Conservation (phyloP, 2,329 filamentous ascomycete genomes). For the Colletotrichum plurivorum region DNA sequence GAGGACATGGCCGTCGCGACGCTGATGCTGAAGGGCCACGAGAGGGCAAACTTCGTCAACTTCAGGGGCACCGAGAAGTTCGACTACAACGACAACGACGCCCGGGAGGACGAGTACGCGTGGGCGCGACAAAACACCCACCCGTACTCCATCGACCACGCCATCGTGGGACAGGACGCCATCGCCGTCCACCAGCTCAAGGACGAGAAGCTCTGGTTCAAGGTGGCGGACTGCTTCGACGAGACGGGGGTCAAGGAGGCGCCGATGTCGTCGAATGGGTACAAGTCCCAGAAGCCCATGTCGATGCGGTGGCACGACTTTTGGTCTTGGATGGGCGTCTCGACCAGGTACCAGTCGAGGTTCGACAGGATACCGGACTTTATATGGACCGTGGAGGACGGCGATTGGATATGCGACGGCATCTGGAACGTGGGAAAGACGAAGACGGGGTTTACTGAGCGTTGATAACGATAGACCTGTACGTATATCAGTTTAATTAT, state of each 20-base stretch:
- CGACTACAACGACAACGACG: constrained; percentile 48
- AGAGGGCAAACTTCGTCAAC: constrained; percentile 47
- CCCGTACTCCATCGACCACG: constrained; percentile 44
- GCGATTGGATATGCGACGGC: constrained; percentile 45
- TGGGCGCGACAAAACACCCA: constrained; percentile 48
- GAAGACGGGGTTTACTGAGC: constrained; percentile 33
- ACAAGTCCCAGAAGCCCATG: constrained; percentile 30
- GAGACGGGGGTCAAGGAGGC: constrained; percentile 45
- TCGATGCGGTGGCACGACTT: constrained; percentile 45
- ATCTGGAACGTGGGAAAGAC: constrained; percentile 46
- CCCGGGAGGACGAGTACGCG: constrained; percentile 46
- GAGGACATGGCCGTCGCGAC: constrained; percentile 49
- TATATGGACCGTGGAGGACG: constrained; percentile 41
- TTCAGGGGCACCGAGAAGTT: constrained; percentile 49
- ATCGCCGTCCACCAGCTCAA: constrained; percentile 50
- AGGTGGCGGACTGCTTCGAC: constrained; percentile 49
- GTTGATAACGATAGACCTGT: neutral
- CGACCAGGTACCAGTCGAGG: constrained; percentile 40
- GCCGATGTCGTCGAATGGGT: constrained; percentile 18
- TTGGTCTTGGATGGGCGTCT: constrained; percentile 42
- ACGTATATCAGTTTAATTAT: neutral
- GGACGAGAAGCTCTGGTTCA: constrained; percentile 44
- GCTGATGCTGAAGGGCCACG: constrained; percentile 46
- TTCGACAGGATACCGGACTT: constrained; percentile 45
- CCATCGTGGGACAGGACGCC: constrained; percentile 42